Percentiles rank a stretch among this genome's conserved stretches.
Conservation (phyloP, 495 filamentous ascomycete genomes). For the Podospora tetraspora region DNA sequence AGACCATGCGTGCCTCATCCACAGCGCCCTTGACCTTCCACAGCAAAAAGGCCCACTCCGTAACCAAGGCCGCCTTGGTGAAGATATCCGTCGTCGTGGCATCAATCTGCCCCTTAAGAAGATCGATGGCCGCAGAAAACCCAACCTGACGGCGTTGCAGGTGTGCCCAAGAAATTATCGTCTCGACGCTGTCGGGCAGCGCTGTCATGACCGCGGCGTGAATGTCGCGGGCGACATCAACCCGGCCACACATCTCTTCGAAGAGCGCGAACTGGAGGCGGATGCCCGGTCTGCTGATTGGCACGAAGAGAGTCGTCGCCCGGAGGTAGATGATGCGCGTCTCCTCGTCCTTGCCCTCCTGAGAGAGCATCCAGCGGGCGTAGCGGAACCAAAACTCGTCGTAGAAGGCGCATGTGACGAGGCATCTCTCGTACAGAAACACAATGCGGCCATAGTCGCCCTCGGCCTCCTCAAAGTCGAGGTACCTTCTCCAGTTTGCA, state of each 20-base stretch:
- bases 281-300: slow-evolving; percentile 73
- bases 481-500: slow-evolving; percentile 91
- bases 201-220: slow-evolving; percentile 68
- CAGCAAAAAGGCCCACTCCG: slow-evolving; percentile 81
- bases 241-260: slow-evolving; percentile 73
- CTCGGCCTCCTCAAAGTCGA: slow-evolving; percentile 91
- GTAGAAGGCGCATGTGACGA: slow-evolving; percentile 89
- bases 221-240: slow-evolving; percentile 76
- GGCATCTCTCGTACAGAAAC: slow-evolving; percentile 88
- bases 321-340: slow-evolving; percentile 90
- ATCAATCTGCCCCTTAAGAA: slow-evolving; percentile 77
- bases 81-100: slow-evolving; percentile 64
- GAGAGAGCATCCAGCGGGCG: slow-evolving; percentile 91
- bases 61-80: slow-evolving; percentile 80
- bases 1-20: slow-evolving; percentile 83
- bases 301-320: slow-evolving; percentile 75
- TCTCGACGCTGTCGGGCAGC: slow-evolving; percentile 73
- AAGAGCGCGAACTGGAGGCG: slow-evolving; percentile 91
- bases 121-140: slow-evolving; percentile 77
- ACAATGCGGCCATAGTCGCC: slow-evolving; percentile 67
- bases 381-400: slow-evolving; percentile 98
- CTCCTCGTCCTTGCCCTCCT: slow-evolving; percentile 79
- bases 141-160: slow-evolving; percentile 78
- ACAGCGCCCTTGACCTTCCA: slow-evolving; percentile 86
- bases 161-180: slow-evolving; percentile 84